A percentile compares a stretch with the other conserved stretches of the same genome.
Evolutionary conservation across 2,329 filamentous ascomycete species (phyloP).

Genomic region (Knufia petricola): DNA sequence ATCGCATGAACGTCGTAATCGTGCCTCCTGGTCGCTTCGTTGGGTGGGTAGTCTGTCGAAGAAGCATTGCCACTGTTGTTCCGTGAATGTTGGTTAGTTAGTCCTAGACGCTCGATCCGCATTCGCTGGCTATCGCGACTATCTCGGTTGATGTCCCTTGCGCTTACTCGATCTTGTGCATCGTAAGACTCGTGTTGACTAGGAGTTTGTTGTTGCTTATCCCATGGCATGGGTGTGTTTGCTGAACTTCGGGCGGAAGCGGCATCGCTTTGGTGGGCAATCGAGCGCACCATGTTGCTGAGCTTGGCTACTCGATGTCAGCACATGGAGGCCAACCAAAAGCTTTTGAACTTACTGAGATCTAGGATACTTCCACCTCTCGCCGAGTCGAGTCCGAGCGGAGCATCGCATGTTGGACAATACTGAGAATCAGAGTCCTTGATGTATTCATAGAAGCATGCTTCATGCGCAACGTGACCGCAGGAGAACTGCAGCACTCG

Average conservation of each 20-base stretch:
- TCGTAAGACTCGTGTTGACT: constrained; percentile 23
- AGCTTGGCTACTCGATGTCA: constrained; percentile 65
- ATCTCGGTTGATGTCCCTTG: constrained; percentile 29
- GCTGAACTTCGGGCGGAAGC: constrained; percentile 39
- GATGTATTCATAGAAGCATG: constrained; percentile 98
- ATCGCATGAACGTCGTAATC: constrained; percentile 96
- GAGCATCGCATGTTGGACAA: constrained; percentile 87
- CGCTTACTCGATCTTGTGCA: constrained; percentile 11
- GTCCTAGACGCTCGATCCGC: constrained; percentile 37
- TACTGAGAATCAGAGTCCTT: constrained; percentile 88
- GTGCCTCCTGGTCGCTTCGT: constrained; percentile 63
- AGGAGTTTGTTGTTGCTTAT: constrained; percentile 28
- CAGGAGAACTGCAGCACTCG: constrained; percentile 93
- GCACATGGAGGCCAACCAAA: constrained; percentile 9
- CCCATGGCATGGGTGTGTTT: constrained; percentile 56
- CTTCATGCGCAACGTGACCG: constrained; percentile 93
- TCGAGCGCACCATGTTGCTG: constrained; percentile 81
- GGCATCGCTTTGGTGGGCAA: constrained; percentile 55
- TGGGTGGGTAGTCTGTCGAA: constrained; percentile 58
- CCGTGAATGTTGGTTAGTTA: constrained; percentile 49
- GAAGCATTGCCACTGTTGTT: constrained; percentile 68
- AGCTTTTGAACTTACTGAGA: constrained; percentile 53
- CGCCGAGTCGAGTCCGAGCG: constrained; percentile 83
- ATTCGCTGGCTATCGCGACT: constrained; percentile 34
- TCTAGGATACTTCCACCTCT: constrained; percentile 86